A percentile compares a stretch with the other conserved stretches of the same genome.
These are phyloP conservation scores for Rhizophlyctis rosea DNA, from an alignment of 192 early-diverging fungal species.

Conservation along the genomic window DNA sequence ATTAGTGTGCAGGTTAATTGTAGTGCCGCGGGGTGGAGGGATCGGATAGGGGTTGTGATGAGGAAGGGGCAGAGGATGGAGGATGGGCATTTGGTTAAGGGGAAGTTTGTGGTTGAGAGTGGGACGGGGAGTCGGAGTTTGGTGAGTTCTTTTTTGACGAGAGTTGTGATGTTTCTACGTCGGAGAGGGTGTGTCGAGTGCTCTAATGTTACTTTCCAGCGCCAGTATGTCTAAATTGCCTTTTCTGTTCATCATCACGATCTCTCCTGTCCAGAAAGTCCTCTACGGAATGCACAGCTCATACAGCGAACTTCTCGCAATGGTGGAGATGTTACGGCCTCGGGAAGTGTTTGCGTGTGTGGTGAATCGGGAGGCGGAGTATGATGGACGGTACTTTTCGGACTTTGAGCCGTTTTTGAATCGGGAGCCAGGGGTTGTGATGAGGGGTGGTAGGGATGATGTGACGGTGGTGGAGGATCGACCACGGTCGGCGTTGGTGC, in stretches of 20 bases:
- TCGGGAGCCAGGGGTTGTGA: neutral
- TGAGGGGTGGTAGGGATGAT: too few relatives aligned
- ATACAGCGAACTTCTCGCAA: slow-evolving; percentile 7
- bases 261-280: slow-evolving; percentile 7
- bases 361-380: slow-evolving; percentile 3
- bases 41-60: neutral
- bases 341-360: slow-evolving; percentile 10
- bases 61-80: neutral
- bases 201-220: neutral
- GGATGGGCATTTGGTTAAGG: neutral
- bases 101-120: neutral
- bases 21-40: slow-evolving; percentile 5
- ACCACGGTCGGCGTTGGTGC: too few relatives aligned
- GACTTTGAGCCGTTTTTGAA: slow-evolving; percentile 6
- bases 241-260: neutral
- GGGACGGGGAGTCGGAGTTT: neutral
- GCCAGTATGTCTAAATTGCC: neutral
- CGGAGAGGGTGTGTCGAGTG: neutral
- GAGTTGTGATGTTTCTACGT: neutral
- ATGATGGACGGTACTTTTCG: neutral
- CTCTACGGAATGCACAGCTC: slow-evolving; percentile 19
- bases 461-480: too few relatives aligned
- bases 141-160: neutral
- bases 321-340: slow-evolving; percentile 14
- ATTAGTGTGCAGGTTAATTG: neutral